phyloP scores from a whole-genome alignment of 345 rosid species.

The Camelina hispida region DNA sequence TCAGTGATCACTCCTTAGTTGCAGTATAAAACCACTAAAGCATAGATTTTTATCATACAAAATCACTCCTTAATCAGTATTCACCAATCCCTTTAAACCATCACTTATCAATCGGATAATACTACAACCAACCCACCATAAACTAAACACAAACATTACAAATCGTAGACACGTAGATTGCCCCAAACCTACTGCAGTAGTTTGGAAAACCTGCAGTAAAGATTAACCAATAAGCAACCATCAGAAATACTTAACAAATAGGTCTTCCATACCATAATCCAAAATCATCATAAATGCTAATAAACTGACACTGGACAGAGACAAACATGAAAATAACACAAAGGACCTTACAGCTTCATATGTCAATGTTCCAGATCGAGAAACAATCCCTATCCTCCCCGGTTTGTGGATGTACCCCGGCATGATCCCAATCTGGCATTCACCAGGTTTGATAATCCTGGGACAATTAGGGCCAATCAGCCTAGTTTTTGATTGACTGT shows the following conservation, averaged over 20 bases:
- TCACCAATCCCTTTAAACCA: no score
- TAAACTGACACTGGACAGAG: neutral
- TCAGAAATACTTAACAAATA: neutral
- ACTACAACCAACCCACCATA: no score
- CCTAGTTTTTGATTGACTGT: conserved; percentile 77
- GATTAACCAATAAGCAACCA: conserved; percentile 15
- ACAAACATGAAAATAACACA: conserved; percentile 17
- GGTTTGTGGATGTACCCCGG: conserved; percentile 96
- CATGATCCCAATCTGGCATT: conserved; percentile 94
- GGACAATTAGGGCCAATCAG: conserved; percentile 93
- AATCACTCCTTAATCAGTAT: neutral
- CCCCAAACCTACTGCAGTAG: conserved; percentile 86
- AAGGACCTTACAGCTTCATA: conserved; percentile 81
- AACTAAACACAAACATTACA: no score
- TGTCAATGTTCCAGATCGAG: conserved; percentile 92
- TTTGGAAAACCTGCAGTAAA: conserved; percentile 76
- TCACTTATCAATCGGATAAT: no score
- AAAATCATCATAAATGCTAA: neutral
- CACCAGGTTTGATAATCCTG: conserved; percentile 93
- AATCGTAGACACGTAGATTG: conserved; percentile 66
- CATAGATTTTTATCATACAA: neutral
- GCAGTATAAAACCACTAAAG: neutral
- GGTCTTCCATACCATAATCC: neutral
- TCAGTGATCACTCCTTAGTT: neutral
- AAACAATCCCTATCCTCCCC: conserved; percentile 88